A percentile compares a stretch with the other conserved stretches of the same genome.
phyloP scores from a whole-genome alignment of 768 basidiomycete genomes.

The Fibroporia radiculosa region DNA sequence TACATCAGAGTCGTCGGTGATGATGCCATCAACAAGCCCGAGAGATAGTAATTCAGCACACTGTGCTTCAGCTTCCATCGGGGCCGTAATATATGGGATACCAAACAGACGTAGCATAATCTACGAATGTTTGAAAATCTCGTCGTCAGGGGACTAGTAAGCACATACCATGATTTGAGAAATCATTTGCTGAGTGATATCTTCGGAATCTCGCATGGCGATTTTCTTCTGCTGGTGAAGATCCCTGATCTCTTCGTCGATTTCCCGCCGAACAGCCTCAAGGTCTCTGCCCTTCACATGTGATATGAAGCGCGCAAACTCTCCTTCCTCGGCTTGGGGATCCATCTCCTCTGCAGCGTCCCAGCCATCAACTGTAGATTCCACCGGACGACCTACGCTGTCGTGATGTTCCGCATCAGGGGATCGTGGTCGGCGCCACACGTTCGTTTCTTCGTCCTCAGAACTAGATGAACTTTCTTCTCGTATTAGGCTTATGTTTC shows the following conservation, averaged over 20 bases:
- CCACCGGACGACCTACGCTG: conserved; percentile 19
- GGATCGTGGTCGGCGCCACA: conserved; percentile 34
- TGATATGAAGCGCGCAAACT: conserved; percentile 89
- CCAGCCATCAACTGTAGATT: conserved; percentile 38
- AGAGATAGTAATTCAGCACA: conserved; percentile 87
- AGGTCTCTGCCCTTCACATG: conserved; percentile 85
- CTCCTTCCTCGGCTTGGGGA: conserved; percentile 68
- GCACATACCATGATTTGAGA: conserved; percentile 58
- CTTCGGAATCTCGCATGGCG: conserved; percentile 90
- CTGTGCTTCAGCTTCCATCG: conserved; percentile 99
- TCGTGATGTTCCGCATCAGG: conserved; percentile 14
- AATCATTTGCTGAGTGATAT: conserved; percentile 93
- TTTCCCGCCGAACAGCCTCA: conserved; percentile 75
- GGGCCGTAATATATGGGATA: conserved; percentile 96
- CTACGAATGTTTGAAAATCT: conserved; percentile 30
- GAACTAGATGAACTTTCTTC: neutral
- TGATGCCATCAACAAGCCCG: conserved; percentile 90
- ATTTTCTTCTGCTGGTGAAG: conserved; percentile 80
- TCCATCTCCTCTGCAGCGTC: conserved; percentile 88
- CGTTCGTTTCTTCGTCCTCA: neutral
- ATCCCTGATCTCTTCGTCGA: conserved; percentile 82
- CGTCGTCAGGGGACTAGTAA: neutral
- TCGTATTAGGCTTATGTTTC: too few relatives aligned
- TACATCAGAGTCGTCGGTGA: conserved; percentile 98
- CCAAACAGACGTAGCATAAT: conserved; percentile 89